Evolutionary conservation across 75 land plant genomes (phyloP), one percentile per base, ranked within the genome.

Genomic region (Ceratopteris richardii): DNA sequence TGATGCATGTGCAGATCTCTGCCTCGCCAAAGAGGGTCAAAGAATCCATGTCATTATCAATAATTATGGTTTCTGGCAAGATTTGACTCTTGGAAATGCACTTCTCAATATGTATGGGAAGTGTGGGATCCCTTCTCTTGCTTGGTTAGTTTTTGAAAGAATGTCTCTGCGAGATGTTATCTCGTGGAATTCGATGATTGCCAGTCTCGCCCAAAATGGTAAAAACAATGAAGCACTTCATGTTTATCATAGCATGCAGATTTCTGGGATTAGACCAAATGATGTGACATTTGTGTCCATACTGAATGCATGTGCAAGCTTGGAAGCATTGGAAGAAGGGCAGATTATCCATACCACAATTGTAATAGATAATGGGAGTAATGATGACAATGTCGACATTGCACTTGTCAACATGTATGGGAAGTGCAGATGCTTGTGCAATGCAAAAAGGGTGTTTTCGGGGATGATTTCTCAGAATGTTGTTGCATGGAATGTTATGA

Each of bases 401-500:
- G 25, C 65, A 3, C 50, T 66, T 2, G 17, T 44, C 16, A 28
- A 41, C 17, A 59, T 66, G 68, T 66, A 66, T 42, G 65, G 23
- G 14, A 58, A 59, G 13, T 66, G 64, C 46, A 44, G 31, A 18
- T 0, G 20, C 28, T 19, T 66, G 7, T 1, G 40, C 11, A 41
- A 1, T 29, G 68, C 68, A 44, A 36, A 39, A 22, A 26, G 42
- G 27, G 14, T 43, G 17, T 66, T 66, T 59, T 44, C 44, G n/a
- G 17, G 29, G 19, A 72, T 77, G 76, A 59, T 54, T 44, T 57
- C 67, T 39, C 29, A 66, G 12, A 66, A 77, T 60, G 41, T 42
- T 29, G 69, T 76, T 1, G 65, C 79, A 16, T 76, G 79, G 79
- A 70, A 50, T 57, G 65, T 60, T 13, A 57, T 76, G 31, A 61